Conservation (phyloP, 768 basidiomycete species). For the Pleurotus tuber-regium region DNA sequence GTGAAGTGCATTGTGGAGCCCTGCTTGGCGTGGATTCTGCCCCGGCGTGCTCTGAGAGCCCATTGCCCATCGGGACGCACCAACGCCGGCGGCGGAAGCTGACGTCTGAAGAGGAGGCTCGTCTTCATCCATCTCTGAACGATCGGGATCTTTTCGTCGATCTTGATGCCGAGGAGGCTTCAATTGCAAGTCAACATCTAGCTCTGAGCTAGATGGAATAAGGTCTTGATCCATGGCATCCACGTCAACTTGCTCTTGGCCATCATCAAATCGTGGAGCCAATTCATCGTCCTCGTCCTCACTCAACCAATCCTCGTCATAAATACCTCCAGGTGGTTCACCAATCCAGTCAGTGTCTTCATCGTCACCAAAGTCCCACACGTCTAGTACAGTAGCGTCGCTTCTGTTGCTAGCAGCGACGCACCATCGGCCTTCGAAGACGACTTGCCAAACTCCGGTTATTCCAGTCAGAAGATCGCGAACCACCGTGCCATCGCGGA, state of each 20-base stretch:
- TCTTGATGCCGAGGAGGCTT: conserved; percentile 18
- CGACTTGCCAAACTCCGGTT: conserved; percentile 96
- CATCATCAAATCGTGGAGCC: conserved; percentile 20
- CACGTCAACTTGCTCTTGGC: conserved; percentile 52
- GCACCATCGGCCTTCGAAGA: conserved; percentile 91
- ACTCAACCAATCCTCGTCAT: conserved; percentile 65
- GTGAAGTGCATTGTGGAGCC: conserved; percentile 4
- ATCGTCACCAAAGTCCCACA: conserved; percentile 86
- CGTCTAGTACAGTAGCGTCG: conserved; percentile 77
- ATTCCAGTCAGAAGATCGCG: conserved; percentile 89
- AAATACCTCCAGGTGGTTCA: conserved; percentile 71
- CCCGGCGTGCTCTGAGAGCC: background rate
- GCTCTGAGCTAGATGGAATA: conserved; percentile 39
- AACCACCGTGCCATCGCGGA: conserved; percentile 80
- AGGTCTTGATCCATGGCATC: conserved; percentile 79
- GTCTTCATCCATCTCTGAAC: conserved; percentile 16
- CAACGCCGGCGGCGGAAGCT: background rate
- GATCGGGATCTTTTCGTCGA: conserved; percentile 16
- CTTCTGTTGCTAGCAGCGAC: conserved; percentile 89
- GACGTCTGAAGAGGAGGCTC: conserved; percentile 22
- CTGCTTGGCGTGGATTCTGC: conserved; percentile 16
- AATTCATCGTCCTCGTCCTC: conserved; percentile 47
- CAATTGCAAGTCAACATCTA: conserved; percentile 32
- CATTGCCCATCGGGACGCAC: background rate
- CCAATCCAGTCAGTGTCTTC: conserved; percentile 80